These are phyloP conservation scores for Exserohilum rostratum DNA, from an alignment of 2,329 filamentous ascomycete genomes.

Conservation along the genomic window DNA sequence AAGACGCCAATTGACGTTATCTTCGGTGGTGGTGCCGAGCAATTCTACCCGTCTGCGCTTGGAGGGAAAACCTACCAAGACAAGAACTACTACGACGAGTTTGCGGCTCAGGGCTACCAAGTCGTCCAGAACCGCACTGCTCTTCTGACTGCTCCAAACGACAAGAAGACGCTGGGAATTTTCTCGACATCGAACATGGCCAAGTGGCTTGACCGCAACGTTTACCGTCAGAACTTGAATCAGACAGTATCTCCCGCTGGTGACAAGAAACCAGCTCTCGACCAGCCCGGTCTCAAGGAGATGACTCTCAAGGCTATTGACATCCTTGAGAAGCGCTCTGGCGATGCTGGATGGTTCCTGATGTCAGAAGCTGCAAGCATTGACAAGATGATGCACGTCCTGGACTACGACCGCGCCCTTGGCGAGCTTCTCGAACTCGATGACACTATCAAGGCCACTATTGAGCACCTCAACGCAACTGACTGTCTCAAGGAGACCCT, in stretches of 20 bases:
- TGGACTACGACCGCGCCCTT: constrained; percentile 85
- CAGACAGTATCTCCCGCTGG: constrained; percentile 74
- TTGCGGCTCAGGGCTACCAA: constrained; percentile 73
- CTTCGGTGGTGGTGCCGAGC: constrained; percentile 82
- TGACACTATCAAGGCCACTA: constrained; percentile 78
- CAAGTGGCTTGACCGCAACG: constrained; percentile 84
- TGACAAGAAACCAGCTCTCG: constrained; percentile 66
- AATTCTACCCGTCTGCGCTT: constrained; percentile 66
- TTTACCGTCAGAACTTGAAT: constrained; percentile 74
- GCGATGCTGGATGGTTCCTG: constrained; percentile 79
- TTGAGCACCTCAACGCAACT: constrained; percentile 70
- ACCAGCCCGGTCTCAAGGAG: constrained; percentile 83
- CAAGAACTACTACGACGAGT: constrained; percentile 75
- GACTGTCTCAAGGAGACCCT: constrained; percentile 76
- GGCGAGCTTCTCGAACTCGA: constrained; percentile 86
- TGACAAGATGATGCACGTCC: constrained; percentile 86
- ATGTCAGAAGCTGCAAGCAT: constrained; percentile 87
- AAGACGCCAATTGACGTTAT: constrained; percentile 75
- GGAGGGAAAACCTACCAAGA: constrained; percentile 68
- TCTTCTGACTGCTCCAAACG: constrained; percentile 63
- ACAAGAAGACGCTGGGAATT: constrained; percentile 73
- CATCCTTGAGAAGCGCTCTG: constrained; percentile 69
- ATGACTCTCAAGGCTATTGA: constrained; percentile 90
- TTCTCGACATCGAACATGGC: constrained; percentile 78
- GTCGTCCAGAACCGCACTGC: constrained; percentile 77